A percentile compares a stretch with the other conserved stretches of the same genome.
Evolutionary conservation across 176 grass and related monocot genomes (phyloP).

Genomic region (Eragrostis curvula): DNA sequence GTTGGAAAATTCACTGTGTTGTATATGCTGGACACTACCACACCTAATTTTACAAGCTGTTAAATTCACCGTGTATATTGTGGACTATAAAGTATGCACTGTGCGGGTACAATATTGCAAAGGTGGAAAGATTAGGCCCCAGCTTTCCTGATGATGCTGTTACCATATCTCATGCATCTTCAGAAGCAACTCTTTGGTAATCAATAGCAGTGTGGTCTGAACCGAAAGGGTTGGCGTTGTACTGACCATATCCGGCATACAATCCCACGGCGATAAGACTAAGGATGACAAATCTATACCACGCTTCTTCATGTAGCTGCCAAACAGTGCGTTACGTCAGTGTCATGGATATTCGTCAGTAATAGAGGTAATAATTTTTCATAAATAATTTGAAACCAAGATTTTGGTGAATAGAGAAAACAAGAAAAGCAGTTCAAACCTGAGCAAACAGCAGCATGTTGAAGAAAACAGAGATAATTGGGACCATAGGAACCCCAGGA

Average conservation of each 20-base stretch:
- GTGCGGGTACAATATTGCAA: background rate
- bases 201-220: conserved; percentile 52
- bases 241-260: conserved; percentile 87
- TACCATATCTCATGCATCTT: conserved; percentile 45
- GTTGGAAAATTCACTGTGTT: background rate
- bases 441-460: conserved; percentile 95
- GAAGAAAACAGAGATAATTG: conserved; percentile 87
- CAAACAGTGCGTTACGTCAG: conserved; percentile 26
- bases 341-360: background rate
- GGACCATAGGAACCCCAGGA: conserved; percentile 79
- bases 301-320: conserved; percentile 98
- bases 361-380: background rate
- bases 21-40: background rate
- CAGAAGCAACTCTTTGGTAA: conserved; percentile 73
- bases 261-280: conserved; percentile 63
- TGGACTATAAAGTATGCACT: background rate
- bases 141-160: background rate
- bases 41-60: background rate
- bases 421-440: conserved; percentile 40
- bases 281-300: conserved; percentile 91
- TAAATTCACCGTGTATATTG: background rate
- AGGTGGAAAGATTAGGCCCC: background rate
- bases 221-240: conserved; percentile 53
- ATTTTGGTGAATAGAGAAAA: background rate
- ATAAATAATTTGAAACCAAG: background rate